These are phyloP conservation scores for Actinomortierella wolfii DNA, from an alignment of 371 early-diverging fungal species.

Conservation along the genomic window DNA sequence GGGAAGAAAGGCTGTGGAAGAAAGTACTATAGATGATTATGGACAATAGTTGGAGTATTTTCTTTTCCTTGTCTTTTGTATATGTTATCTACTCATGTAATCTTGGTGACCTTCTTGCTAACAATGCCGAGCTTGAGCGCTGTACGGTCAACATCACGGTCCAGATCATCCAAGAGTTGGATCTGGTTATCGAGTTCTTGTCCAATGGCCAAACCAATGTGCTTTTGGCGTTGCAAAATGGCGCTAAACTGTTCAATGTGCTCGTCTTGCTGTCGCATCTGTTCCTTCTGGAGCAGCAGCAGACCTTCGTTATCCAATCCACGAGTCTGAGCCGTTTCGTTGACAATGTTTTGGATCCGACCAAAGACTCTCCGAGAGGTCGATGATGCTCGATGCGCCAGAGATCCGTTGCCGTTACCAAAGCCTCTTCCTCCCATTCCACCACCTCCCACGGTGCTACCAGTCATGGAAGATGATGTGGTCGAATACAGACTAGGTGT, in stretches of 20 bases:
- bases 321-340: slow-evolving; percentile 78
- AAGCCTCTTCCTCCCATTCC: too few relatives aligned
- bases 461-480: slow-evolving; percentile 13
- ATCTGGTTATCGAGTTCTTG: slow-evolving; percentile 88
- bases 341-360: slow-evolving; percentile 52
- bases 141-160: slow-evolving; percentile 73
- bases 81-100: slow-evolving; percentile 44
- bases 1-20: too few relatives aligned
- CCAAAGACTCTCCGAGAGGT: slow-evolving; percentile 68
- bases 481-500: slow-evolving; percentile 9
- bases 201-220: slow-evolving; percentile 83
- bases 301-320: slow-evolving; percentile 76
- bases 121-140: slow-evolving; percentile 74
- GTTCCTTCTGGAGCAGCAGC: slow-evolving; percentile 70
- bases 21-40: too few relatives aligned
- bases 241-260: slow-evolving; percentile 74
- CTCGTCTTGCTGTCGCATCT: slow-evolving; percentile 82
- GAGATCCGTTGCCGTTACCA: neutral
- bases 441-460: slow-evolving; percentile 8
- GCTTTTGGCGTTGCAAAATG: slow-evolving; percentile 78
- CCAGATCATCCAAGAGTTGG: slow-evolving; percentile 83
- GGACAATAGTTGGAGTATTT: neutral
- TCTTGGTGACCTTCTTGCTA: slow-evolving; percentile 74
- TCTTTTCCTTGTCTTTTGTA: neutral
- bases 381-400: slow-evolving; percentile 36